These are phyloP conservation scores for Onygenales sp. DNA, from an alignment of 2,329 filamentous ascomycete genomes.

Conservation along the genomic window DNA sequence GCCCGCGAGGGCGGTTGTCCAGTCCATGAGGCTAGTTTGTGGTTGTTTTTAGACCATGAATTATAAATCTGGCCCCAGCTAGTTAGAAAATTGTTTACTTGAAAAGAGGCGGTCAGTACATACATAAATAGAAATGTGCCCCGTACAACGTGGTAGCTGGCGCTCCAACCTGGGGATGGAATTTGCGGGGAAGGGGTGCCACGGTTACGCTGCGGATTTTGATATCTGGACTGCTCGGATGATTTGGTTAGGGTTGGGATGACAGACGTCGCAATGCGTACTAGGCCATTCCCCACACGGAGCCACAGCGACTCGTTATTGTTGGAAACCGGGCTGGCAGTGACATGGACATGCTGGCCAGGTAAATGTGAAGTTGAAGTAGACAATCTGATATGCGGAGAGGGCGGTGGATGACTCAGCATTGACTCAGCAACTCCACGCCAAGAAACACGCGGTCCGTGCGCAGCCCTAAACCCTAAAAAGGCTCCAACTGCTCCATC, in stretches of 20 bases:
- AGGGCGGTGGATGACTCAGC: neutral
- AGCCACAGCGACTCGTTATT: neutral
- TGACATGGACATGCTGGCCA: neutral
- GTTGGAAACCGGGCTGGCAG: neutral
- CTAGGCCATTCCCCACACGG: neutral
- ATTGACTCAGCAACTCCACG: neutral
- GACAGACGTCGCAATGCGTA: neutral
- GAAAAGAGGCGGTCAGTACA: no score
- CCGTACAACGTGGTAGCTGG: neutral
- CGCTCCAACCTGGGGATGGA: neutral
- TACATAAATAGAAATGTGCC: no score
- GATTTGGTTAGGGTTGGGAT: neutral
- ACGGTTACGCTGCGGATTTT: neutral
- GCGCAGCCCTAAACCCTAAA: neutral
- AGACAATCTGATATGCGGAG: neutral
- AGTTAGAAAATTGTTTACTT: no score
- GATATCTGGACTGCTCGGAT: neutral
- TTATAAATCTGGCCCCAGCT: no score
- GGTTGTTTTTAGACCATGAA: neutral
- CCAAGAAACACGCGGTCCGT: neutral
- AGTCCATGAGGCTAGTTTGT: conserved; percentile 5
- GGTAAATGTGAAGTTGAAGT: neutral
- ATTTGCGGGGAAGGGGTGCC: neutral
- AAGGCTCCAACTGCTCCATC: neutral
- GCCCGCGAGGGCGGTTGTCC: conserved; percentile 16